phyloP scores from a whole-genome alignment of 805 yeast genomes.

The Sugiyamaella marilandica region DNA sequence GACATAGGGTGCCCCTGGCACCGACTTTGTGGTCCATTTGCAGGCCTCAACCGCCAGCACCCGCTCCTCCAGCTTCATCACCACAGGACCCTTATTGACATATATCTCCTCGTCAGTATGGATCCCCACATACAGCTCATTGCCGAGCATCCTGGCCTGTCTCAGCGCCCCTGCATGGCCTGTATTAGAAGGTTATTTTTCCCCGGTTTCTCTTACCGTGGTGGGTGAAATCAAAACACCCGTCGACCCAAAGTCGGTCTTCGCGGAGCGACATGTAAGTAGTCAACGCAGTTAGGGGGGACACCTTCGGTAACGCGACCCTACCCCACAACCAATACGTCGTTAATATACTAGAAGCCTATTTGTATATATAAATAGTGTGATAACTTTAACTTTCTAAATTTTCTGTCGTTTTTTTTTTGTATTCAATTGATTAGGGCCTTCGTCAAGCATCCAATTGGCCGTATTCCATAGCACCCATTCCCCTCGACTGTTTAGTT shows the following conservation, averaged over 20 bases:
- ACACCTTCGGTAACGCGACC: too few species aligned
- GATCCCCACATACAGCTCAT: slow-evolving; percentile 75
- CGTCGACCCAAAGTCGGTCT: slow-evolving; percentile 84
- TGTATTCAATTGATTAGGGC: too few species aligned
- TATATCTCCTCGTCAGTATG: slow-evolving; percentile 87
- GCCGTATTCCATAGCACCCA: slow-evolving; percentile 2
- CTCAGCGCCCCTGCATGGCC: slow-evolving; percentile 92
- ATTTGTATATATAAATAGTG: too few species aligned
- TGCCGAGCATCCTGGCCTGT: slow-evolving; percentile 83
- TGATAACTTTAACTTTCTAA: too few species aligned
- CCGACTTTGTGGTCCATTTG: slow-evolving; percentile 74
- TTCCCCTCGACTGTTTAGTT: neutral
- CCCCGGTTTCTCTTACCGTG: slow-evolving; percentile 54
- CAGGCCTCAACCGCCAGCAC: slow-evolving; percentile 82
- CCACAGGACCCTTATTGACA: slow-evolving; percentile 87
- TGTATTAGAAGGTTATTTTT: slow-evolving; percentile 13
- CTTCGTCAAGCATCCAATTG: neutral
- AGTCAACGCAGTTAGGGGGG: too few species aligned
- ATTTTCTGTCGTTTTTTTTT: too few species aligned
- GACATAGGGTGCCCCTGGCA: slow-evolving; percentile 86
- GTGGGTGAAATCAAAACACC: slow-evolving; percentile 96
- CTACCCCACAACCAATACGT: too few species aligned
- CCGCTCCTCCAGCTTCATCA: slow-evolving; percentile 79
- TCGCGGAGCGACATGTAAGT: slow-evolving; percentile 10
- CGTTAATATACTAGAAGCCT: too few species aligned